These are phyloP conservation scores for Ajuga chamaepitys DNA, from an alignment of 257 asterid genomes.

Conservation along the genomic window DNA sequence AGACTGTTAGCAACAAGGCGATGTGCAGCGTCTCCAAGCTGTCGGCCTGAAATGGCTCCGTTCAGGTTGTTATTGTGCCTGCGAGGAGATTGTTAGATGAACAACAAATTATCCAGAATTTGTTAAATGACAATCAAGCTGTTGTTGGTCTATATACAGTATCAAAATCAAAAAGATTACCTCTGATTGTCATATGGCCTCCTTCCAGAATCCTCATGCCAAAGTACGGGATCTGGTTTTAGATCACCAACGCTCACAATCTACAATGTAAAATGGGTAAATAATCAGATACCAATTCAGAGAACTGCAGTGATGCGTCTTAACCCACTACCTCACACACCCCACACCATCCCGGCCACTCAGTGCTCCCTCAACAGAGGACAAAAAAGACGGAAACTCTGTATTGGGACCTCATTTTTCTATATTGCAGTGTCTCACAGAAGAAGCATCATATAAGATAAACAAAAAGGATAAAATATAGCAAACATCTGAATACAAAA, in stretches of 20 bases:
- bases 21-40: conserved; percentile 88
- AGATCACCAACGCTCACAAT: conserved; percentile 63
- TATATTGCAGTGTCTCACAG: too few relatives aligned
- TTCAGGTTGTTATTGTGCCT: conserved; percentile 31
- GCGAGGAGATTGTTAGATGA: conserved; percentile 16
- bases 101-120: not conserved
- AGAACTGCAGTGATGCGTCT: too few relatives aligned
- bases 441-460: too few relatives aligned
- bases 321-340: too few relatives aligned
- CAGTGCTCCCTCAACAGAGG: too few relatives aligned
- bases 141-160: not conserved
- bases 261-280: conserved; percentile 30
- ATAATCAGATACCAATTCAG: conserved; percentile 1
- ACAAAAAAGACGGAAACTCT: too few relatives aligned
- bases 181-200: conserved; percentile 71
- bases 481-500: too few relatives aligned
- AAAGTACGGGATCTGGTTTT: conserved; percentile 78
- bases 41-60: conserved; percentile 66
- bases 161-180: conserved; percentile 17
- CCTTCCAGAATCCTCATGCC: conserved; percentile 97
- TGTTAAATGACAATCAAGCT: not conserved
- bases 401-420: too few relatives aligned
- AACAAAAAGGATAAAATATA: too few relatives aligned
- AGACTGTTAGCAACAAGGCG: conserved; percentile 77
- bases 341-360: too few relatives aligned